Conservation (phyloP, 2,329 filamentous ascomycete species). For the Colletotrichum chlorophyti region DNA sequence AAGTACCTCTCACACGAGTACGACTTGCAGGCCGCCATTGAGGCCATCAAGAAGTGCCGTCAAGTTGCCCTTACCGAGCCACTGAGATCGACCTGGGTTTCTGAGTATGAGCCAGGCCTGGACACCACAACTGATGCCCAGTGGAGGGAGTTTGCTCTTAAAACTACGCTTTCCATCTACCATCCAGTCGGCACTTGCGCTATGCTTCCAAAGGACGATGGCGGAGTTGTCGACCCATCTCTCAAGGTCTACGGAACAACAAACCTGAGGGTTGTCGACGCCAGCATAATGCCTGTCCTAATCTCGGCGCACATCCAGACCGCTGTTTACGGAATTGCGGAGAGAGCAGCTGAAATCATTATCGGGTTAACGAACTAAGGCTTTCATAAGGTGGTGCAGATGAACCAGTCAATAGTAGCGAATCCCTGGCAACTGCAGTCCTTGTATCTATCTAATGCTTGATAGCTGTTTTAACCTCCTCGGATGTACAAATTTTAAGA, state of each 20-base stretch:
- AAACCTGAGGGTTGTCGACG: constrained; percentile 56
- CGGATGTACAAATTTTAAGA: too few species aligned
- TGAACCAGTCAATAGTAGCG: neutral
- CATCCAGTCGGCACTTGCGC: constrained; percentile 52
- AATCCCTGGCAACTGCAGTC: too few species aligned
- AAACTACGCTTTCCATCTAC: constrained; percentile 35
- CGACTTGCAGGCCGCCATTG: constrained; percentile 36
- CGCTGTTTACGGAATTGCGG: constrained; percentile 58
- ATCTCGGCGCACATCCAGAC: constrained; percentile 57
- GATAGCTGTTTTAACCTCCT: too few species aligned
- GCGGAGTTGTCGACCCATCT: constrained; percentile 50
- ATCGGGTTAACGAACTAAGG: constrained; percentile 9
- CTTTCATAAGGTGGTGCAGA: neutral
- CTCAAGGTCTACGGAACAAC: constrained; percentile 55
- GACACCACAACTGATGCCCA: constrained; percentile 27
- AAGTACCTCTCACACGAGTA: constrained; percentile 34
- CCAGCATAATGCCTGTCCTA: constrained; percentile 55
- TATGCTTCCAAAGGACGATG: constrained; percentile 52
- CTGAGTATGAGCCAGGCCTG: constrained; percentile 41
- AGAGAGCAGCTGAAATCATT: constrained; percentile 47
- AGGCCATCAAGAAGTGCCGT: constrained; percentile 38
- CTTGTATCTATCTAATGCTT: neutral
- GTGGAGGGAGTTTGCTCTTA: constrained; percentile 29
- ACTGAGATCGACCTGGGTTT: constrained; percentile 35
- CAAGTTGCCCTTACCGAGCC: constrained; percentile 39